These are phyloP conservation scores for Vigna trinervia DNA, from an alignment of 306 rosid species.

Conservation along the genomic window DNA sequence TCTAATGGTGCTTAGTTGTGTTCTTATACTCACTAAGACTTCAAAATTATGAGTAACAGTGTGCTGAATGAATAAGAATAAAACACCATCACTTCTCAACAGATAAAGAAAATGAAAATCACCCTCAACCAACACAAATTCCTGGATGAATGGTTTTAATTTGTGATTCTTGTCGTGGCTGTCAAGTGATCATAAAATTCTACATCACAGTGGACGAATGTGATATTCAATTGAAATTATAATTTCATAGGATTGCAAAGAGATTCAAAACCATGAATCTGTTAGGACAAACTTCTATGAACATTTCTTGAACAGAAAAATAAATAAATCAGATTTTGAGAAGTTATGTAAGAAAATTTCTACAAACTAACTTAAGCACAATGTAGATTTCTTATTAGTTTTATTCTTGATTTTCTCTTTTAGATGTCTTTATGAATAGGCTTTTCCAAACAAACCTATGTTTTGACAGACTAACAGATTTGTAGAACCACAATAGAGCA, in stretches of 20 bases:
- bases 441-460: too few relatives aligned
- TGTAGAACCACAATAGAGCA: too few relatives aligned
- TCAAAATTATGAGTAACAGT: neutral
- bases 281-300: too few relatives aligned
- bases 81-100: neutral
- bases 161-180: neutral
- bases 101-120: conserved; percentile 2
- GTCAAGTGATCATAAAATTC: neutral
- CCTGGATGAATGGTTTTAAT: neutral
- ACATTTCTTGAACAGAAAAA: too few relatives aligned
- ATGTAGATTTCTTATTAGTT: too few relatives aligned
- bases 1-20: neutral
- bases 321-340: too few relatives aligned
- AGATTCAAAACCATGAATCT: neutral
- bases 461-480: too few relatives aligned
- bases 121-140: neutral
- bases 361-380: too few relatives aligned
- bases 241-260: neutral
- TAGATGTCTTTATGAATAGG: too few relatives aligned
- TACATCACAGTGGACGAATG: neutral
- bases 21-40: neutral
- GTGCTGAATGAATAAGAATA: neutral
- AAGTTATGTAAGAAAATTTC: too few relatives aligned
- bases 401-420: too few relatives aligned
- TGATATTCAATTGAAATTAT: neutral